phyloP scores from a whole-genome alignment of 257 asterid species.

The Fraxinus pennsylvanica region DNA sequence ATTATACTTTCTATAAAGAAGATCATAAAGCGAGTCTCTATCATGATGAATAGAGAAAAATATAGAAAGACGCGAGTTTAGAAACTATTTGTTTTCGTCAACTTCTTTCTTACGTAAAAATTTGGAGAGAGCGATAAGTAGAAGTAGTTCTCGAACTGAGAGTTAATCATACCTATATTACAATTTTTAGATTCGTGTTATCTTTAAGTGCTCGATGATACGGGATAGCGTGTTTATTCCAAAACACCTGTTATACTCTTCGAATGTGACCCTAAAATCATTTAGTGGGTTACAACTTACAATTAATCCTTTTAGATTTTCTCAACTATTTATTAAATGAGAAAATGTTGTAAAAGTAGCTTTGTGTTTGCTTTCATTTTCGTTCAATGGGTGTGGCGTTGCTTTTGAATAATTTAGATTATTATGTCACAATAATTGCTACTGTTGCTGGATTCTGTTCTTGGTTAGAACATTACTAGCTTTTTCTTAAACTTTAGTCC shows the following conservation, averaged over 20 bases:
- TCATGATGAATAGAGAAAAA: too few species aligned
- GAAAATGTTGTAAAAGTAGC: constrained; percentile 43
- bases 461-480: background rate
- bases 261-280: background rate
- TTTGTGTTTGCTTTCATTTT: constrained; percentile 64
- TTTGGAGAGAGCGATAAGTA: too few species aligned
- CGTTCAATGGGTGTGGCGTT: constrained; percentile 43
- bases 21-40: too few species aligned
- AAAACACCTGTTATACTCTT: background rate
- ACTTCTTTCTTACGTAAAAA: too few species aligned
- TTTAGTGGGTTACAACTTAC: background rate
- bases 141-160: too few species aligned
- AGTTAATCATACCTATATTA: too few species aligned
- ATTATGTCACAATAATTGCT: constrained; percentile 41
- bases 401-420: constrained; percentile 36
- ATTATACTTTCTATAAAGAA: background rate
- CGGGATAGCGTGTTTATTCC: background rate
- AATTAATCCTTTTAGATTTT: background rate
- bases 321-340: constrained; percentile 3
- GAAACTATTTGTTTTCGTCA: too few species aligned
- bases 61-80: background rate
- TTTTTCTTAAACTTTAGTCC: background rate
- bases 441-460: constrained; percentile 31
- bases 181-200: background rate
- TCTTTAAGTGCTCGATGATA: background rate